Evolutionary conservation across 2,329 filamentous ascomycete species (phyloP), one percentile per base, ranked within the genome.

Genomic region (Sporothrix variecibatus): DNA sequence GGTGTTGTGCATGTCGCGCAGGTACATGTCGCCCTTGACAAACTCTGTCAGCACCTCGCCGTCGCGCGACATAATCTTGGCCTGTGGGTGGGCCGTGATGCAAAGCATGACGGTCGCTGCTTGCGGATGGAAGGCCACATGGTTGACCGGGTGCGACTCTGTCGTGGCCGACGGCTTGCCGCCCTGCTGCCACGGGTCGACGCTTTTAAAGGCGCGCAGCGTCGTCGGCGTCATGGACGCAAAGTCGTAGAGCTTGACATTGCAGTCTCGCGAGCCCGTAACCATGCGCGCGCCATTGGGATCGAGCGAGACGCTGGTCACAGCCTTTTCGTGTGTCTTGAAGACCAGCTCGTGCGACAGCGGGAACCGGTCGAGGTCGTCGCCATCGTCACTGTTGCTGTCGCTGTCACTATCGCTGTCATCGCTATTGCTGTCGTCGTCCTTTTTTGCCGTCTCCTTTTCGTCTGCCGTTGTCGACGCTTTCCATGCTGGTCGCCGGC

Each of bases 1-100:
- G 4, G 96, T 99, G 81, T 98, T 95, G 83, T 98, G 90, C 92
- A 98, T 97, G 81, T 99, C 96, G 72, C 95, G 89, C 77, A 99
- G 84, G 79, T 99, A 99, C 95, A 98, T 98, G 81, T 99, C 96
- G 64, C 96, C 96, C 83, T 99, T 99, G 78, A 94, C 92, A 77
- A 97, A 98, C 80, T 98, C 94, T 0, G 92, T 92, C 68, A 97
- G 79, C 8, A 93, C 87, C 62, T 97, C 94, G 53, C 96, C 96
- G 84, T 99, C 95, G 79, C 96, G 91, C 78, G 90, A 93, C 81
- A 98, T 87, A 31, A 99, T 91, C 81, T 94, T 95, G 15, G 95
- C 94, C 81, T 98, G 95, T 1, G 95, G 92, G 56, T 95, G 93
- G 7, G 95, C 94, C 8, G 94, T 93, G 62, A 98, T 87, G 78